Conservation (phyloP, 257 asterid genomes). For the Solanum ossicruentum region DNA sequence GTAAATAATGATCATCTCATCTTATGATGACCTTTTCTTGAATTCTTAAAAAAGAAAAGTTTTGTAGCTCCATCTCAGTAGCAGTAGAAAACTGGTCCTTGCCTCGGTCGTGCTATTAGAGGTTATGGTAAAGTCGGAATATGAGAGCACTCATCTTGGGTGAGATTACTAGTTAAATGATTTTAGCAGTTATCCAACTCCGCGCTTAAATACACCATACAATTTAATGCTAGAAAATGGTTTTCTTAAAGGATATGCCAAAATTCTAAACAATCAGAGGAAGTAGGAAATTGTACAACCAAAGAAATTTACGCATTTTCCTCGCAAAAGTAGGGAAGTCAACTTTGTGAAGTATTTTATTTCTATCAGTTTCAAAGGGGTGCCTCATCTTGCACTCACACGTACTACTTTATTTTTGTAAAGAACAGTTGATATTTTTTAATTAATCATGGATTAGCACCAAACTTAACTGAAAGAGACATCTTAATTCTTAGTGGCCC, state of each 20-base stretch:
- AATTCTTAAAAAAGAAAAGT: too few relatives aligned
- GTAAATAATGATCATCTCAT: not conserved
- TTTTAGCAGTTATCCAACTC: not conserved
- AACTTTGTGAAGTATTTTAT: not conserved
- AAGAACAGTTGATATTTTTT: slow-evolving; percentile 5
- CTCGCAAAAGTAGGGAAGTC: not conserved
- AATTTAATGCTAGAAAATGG: not conserved
- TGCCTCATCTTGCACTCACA: slow-evolving; percentile 2
- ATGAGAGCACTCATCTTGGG: not conserved
- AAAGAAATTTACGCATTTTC: not conserved
- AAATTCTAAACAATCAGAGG: not conserved
- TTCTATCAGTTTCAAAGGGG: not conserved
- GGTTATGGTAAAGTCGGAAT: too few relatives aligned
- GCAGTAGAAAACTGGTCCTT: not conserved
- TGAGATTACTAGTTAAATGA: not conserved
- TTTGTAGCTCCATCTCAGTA: too few relatives aligned
- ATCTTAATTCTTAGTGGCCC: slow-evolving; percentile 8
- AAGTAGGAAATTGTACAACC: not conserved
- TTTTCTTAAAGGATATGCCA: not conserved
- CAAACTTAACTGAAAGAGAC: slow-evolving; percentile 30
- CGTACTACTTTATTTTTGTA: not conserved
- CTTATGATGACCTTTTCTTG: not conserved
- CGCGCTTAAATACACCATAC: not conserved
- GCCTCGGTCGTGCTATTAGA: too few relatives aligned
- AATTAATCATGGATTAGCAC: slow-evolving; percentile 15